A percentile compares a stretch with the other conserved stretches of the same genome.
Evolutionary conservation across 129 eudicot genomes (phyloP).

Genomic region (Flaveria sonorensis): DNA sequence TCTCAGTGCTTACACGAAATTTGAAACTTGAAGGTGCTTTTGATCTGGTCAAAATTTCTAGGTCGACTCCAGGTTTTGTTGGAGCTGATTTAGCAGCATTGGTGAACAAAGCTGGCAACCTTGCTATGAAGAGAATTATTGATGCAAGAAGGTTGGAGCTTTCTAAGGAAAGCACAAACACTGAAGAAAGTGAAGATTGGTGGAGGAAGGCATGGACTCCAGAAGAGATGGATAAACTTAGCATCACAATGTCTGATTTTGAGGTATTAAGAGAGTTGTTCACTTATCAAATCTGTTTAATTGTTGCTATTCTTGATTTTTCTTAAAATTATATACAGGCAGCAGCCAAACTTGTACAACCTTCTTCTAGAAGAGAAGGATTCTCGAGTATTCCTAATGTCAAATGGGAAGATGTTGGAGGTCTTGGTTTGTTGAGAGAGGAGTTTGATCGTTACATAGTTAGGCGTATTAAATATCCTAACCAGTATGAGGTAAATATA

Average conservation of each 20-base stretch:
- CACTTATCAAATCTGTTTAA: background rate
- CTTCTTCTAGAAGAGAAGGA: slow-evolving; percentile 91
- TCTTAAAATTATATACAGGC: slow-evolving; percentile 36
- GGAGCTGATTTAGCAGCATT: slow-evolving; percentile 82
- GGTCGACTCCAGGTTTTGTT: slow-evolving; percentile 82
- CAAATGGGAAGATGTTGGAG: slow-evolving; percentile 94
- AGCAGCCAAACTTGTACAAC: slow-evolving; percentile 63
- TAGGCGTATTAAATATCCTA: slow-evolving; percentile 72
- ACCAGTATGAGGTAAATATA: slow-evolving; percentile 55
- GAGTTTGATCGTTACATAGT: slow-evolving; percentile 72
- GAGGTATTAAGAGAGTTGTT: slow-evolving; percentile 39
- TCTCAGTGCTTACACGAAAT: slow-evolving; percentile 56
- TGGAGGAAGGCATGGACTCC: slow-evolving; percentile 64
- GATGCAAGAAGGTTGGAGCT: slow-evolving; percentile 52
- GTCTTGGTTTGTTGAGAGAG: slow-evolving; percentile 62
- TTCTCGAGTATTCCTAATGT: slow-evolving; percentile 76
- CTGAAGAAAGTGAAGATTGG: slow-evolving; percentile 52
- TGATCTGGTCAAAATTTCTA: slow-evolving; percentile 62
- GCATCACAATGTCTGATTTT: slow-evolving; percentile 70
- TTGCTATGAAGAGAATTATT: slow-evolving; percentile 72
- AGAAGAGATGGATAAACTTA: slow-evolving; percentile 73
- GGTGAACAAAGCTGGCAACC: slow-evolving; percentile 63
- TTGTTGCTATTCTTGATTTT: background rate
- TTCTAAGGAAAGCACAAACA: slow-evolving; percentile 33
- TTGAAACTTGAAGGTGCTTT: slow-evolving; percentile 69